Base-by-base conservation (phyloP, 2,329 filamentous ascomycete genomes). In the Cladophialophora chaetospira region DNA sequence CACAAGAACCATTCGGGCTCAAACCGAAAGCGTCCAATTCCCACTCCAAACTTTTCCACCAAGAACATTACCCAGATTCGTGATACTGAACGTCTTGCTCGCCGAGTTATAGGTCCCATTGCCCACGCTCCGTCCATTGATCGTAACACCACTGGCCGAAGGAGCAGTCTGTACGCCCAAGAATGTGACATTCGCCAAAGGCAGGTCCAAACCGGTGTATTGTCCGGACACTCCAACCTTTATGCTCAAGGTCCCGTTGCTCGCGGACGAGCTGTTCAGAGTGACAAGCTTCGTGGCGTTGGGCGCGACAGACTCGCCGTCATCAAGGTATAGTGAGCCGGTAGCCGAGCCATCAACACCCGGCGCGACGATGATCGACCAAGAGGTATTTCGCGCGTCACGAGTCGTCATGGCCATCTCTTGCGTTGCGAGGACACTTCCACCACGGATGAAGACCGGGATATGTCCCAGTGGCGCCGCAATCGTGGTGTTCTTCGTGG, bases 271-370 rank as follows among this genome's bases (percentile, higher is more conserved):
- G 0, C 75, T 77, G 1, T 71, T 68, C 46, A 65, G 31, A 5
- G 35, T 59, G 21, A 90, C 79, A 58, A 76, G 77, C 4, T 85
- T 76, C 0, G 79, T 85, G 0, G 77, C 74, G 10, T 79, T 75
- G 0, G 82, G 86, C 29, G 71, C 65, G 5, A 90, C 56, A 53
- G 84, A 88, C 72, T 87, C 86, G 1, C 89, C 88, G 64, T 93
- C 89, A 65, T 92, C 89, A 5, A 91, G 68, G 67, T 92, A 91
- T 26, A 92, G 70, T 15, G 75, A 70, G 0, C 88, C 88, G 1
- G 66, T 73, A 0, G 88, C 88, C 1, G 71, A 69, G 0, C 84
- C 83, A 13, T 79, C 66, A 1, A 67, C 65, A 60, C 81, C 77
- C 1, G 88, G 78, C 2, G 87, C 85, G 1, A 83, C 81, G 8